Percentiles rank a stretch among this genome's conserved stretches.
phyloP scores from a whole-genome alignment of 2,329 filamentous ascomycete species.

The Aspergillus chevalieri region DNA sequence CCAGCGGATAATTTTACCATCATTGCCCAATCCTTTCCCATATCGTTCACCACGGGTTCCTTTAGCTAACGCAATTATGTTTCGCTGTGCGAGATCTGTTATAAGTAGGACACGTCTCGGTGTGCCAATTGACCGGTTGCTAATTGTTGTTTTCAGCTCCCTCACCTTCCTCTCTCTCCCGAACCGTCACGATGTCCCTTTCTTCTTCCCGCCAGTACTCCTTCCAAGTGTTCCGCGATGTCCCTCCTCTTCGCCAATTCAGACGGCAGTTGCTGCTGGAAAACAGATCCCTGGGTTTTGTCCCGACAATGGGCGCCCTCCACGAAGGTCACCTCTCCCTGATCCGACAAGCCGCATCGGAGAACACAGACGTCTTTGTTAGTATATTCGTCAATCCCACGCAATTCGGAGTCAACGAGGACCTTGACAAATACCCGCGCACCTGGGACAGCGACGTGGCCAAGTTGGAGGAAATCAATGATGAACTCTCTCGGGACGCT shows the following conservation, averaged over 20 bases:
- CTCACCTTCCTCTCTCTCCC: conserved; percentile 19
- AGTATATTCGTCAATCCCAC: conserved; percentile 95
- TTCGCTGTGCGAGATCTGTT: conserved; percentile 21
- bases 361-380: conserved; percentile 82
- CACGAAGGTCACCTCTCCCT: conserved; percentile 85
- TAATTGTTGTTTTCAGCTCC: conserved; percentile 14
- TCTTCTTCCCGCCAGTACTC: conserved; percentile 17
- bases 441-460: conserved; percentile 76
- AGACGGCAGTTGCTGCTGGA: conserved; percentile 60
- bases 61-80: conserved; percentile 19
- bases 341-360: conserved; percentile 72
- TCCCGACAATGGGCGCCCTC: conserved; percentile 97
- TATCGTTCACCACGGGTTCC: neutral
- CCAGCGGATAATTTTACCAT: neutral
- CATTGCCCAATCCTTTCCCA: too few relatives aligned
- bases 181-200: conserved; percentile 14
- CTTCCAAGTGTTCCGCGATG: conserved; percentile 63
- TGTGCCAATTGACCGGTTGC: neutral
- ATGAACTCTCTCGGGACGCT: conserved; percentile 55
- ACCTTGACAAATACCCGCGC: conserved; percentile 80
- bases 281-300: conserved; percentile 71
- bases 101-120: conserved; percentile 18
- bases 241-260: conserved; percentile 64
- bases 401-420: conserved; percentile 86
- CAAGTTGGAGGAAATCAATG: conserved; percentile 62